Percentiles rank a stretch among this genome's conserved stretches.
phyloP scores from a whole-genome alignment of 495 filamentous ascomycete genomes.

The Corynascus novoguineensis region DNA sequence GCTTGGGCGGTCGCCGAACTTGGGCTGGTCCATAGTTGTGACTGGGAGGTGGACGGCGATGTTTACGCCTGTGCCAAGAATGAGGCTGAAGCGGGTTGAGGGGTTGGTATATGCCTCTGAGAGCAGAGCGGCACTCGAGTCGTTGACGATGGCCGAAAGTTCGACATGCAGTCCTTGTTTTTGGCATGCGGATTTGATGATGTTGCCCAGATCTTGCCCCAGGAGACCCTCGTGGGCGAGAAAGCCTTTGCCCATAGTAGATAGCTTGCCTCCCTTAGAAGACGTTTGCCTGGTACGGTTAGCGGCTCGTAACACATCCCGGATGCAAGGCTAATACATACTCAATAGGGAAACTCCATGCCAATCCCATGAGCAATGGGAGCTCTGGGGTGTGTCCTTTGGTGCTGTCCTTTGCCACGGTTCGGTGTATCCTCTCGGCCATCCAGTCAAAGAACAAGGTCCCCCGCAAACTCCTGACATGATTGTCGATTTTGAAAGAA shows the following conservation, averaged over 20 bases:
- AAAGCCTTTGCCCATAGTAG: constrained; percentile 84
- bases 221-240: constrained; percentile 46
- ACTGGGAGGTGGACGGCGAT: constrained; percentile 50
- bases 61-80: constrained; percentile 54
- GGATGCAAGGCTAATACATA: constrained; percentile 35
- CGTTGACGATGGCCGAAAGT: constrained; percentile 77
- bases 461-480: constrained; percentile 43
- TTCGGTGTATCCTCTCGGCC: constrained; percentile 63
- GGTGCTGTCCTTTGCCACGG: constrained; percentile 35
- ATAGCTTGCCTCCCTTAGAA: constrained; percentile 64
- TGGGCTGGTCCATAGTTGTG: constrained; percentile 44
- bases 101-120: constrained; percentile 68
- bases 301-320: constrained; percentile 6
- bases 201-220: constrained; percentile 47
- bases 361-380: constrained; percentile 58
- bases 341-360: constrained; percentile 88
- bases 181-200: constrained; percentile 45
- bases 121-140: constrained; percentile 72
- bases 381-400: constrained; percentile 26
- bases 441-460: constrained; percentile 73
- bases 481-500: constrained; percentile 47
- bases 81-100: constrained; percentile 55
- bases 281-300: constrained; percentile 61
- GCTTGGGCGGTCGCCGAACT: constrained; percentile 48
- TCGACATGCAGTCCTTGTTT: constrained; percentile 49